Base-by-base conservation (phyloP, 768 basidiomycete genomes). In the Naganishia antarctica region DNA sequence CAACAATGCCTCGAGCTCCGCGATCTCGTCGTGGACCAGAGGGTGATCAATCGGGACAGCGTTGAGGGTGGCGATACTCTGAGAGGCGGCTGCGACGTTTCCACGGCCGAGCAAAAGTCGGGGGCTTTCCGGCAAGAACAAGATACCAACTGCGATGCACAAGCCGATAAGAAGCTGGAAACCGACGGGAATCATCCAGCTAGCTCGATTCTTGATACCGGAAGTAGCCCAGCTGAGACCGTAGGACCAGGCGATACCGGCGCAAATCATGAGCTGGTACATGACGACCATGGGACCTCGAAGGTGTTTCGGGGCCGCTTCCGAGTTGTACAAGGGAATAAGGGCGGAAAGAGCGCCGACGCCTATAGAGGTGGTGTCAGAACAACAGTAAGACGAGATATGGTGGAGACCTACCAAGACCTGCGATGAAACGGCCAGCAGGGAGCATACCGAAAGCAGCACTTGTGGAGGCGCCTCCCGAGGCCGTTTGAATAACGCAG, bases 91-190 rank as follows among this genome's bases (percentile, higher is more conserved):
- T 5, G 78, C 81, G 3, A 76, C 73, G 66, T 80, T 80, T 0
- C 82, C 82, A 6, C 76, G 82, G 26, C 85, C 86, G 13, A 89
- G 80, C n/a, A 88, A 80, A 68, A 87, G 86, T 71, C 87, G 87
- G 86, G 88, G 88, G 3, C 87, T 88, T 71, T 89, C 88, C 1
- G 88, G 87, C 1, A 89, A 78, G 81, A 87, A 87, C 75, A 88
- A 83, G 51, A 88, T 83, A 15, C 87, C 69, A 21, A 41, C 83
- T 84, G 87, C 81, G 26, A 89, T 77, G 48, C 85, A 80, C 3
- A 85, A 69, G 40, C 87, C 88, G 84, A 86, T 86, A 16, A 84
- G 70, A 69, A 89, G 79, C 70, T 90, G 88, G 6, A 89, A 77
- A 12, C 87, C 87, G n/a, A 90, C 67, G 34, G 75, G 75, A 13